These are phyloP conservation scores for Trypanosoma rangeli DNA, from an alignment of 208 protist species.

Conservation along the genomic window DNA sequence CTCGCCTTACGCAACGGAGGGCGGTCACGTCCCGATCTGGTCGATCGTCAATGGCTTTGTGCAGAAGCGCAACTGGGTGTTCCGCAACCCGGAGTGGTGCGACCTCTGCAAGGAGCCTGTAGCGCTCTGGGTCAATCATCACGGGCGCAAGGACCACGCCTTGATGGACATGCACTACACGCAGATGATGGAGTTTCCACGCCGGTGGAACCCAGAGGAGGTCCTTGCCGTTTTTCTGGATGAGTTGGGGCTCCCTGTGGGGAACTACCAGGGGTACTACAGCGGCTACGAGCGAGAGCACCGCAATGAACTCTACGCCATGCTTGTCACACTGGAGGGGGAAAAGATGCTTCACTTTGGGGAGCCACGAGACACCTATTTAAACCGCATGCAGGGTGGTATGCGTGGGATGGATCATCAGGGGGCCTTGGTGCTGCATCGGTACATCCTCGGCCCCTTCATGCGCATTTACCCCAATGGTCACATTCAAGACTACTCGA, in stretches of 20 bases:
- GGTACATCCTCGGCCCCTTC: constrained; percentile 77
- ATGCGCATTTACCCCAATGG: constrained; percentile 85
- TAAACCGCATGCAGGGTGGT: constrained; percentile 80
- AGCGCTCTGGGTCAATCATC: constrained; percentile 84
- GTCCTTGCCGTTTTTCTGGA: constrained; percentile 54
- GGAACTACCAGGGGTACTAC: constrained; percentile 58
- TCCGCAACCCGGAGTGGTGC: constrained; percentile 85
- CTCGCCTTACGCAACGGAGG: constrained; percentile 71
- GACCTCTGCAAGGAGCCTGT: constrained; percentile 90
- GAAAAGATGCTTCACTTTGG: constrained; percentile 88
- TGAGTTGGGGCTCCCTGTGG: constrained; percentile 55
- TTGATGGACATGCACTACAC: constrained; percentile 90
- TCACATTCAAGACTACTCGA: constrained; percentile 90
- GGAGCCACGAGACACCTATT: constrained; percentile 69
- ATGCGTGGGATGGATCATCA: constrained; percentile 85
- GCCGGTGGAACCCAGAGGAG: constrained; percentile 80
- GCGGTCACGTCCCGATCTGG: constrained; percentile 86
- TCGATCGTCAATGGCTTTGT: constrained; percentile 78
- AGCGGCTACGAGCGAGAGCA: constrained; percentile 46
- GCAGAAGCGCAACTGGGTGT: constrained; percentile 86
- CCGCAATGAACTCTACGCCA: constrained; percentile 77
- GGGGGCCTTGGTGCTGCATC: constrained; percentile 84
- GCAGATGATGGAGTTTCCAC: constrained; percentile 64
- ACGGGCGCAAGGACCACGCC: constrained; percentile 87
- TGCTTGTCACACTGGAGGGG: constrained; percentile 73